phyloP scores from a whole-genome alignment of 2,329 filamentous ascomycete genomes.

The Colletotrichum filicis region DNA sequence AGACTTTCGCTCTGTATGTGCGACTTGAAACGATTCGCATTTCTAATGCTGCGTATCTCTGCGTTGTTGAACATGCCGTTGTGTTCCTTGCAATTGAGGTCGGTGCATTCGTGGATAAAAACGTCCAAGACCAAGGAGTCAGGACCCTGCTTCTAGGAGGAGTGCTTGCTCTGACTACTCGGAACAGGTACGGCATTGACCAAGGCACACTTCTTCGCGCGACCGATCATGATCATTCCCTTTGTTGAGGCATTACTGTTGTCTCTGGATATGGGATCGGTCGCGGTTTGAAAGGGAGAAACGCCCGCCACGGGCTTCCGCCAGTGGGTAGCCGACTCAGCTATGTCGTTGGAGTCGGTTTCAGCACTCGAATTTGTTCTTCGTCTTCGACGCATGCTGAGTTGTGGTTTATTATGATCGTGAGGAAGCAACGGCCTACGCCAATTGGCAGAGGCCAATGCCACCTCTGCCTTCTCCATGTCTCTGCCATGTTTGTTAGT shows the following conservation, averaged over 20 bases:
- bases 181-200: not conserved
- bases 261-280: conserved; percentile 1
- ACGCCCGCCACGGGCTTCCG: conserved; percentile 7
- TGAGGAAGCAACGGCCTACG: conserved; percentile 2
- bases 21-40: conserved; percentile 22
- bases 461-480: conserved; percentile 8
- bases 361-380: not conserved
- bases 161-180: not conserved
- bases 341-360: conserved; percentile 5
- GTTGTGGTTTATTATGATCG: not conserved
- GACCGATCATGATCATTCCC: not conserved
- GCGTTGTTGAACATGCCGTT: conserved; percentile 17
- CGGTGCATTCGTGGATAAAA: conserved; percentile 17
- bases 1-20: not conserved
- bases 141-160: conserved; percentile 20
- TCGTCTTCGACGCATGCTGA: not conserved
- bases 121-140: conserved; percentile 23
- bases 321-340: conserved; percentile 17
- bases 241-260: not conserved
- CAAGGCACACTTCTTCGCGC: not conserved
- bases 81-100: conserved; percentile 12
- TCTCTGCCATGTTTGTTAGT: not conserved
- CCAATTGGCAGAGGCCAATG: conserved; percentile 17
- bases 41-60: conserved; percentile 28
- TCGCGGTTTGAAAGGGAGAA: conserved; percentile 1